Evolutionary conservation across 108 stramenopile species (phyloP).

Genomic region (Mediolabrus comicus): DNA sequence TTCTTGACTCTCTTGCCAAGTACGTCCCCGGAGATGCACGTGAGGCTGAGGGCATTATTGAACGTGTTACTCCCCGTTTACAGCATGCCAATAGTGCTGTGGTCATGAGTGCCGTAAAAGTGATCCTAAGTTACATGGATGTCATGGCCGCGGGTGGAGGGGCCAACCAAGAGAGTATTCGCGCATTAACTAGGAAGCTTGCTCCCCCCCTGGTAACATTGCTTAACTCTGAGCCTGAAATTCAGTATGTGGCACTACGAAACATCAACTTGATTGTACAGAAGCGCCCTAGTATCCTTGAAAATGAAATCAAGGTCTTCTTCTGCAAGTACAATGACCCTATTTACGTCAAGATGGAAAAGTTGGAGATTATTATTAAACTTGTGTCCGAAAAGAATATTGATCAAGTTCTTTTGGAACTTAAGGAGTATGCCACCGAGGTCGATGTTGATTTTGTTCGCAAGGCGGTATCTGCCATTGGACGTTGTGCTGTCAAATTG

Average conservation of each 20-base stretch:
- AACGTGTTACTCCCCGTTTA: constrained; percentile 97
- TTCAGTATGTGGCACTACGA: constrained; percentile 98
- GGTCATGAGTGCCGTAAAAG: constrained; percentile 98
- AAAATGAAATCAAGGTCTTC: constrained; percentile 99
- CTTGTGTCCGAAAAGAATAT: constrained; percentile 95
- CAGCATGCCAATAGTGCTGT: constrained; percentile 99
- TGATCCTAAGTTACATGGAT: constrained; percentile 96
- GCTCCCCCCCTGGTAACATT: constrained; percentile 99
- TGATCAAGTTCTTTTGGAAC: constrained; percentile 96
- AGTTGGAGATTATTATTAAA: constrained; percentile 99
- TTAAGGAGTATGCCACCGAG: constrained; percentile 99
- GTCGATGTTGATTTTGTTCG: constrained; percentile 99
- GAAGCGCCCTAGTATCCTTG: constrained; percentile 92
- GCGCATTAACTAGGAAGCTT: constrained; percentile 88
- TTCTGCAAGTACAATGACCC: constrained; percentile 99
- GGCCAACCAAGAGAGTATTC: constrained; percentile 76
- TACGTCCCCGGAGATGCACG: constrained; percentile 92
- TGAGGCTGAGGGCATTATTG: constrained; percentile 98
- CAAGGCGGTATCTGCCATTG: constrained; percentile 97
- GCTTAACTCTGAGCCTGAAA: constrained; percentile 96
- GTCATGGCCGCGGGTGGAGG: constrained; percentile 62
- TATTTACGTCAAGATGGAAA: constrained; percentile 99
- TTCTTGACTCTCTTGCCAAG: constrained; percentile 96
- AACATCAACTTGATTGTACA: constrained; percentile 99
- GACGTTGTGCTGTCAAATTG: constrained; percentile 97